phyloP scores from a whole-genome alignment of 2,329 filamentous ascomycete genomes.

The Penicillium sp. region DNA sequence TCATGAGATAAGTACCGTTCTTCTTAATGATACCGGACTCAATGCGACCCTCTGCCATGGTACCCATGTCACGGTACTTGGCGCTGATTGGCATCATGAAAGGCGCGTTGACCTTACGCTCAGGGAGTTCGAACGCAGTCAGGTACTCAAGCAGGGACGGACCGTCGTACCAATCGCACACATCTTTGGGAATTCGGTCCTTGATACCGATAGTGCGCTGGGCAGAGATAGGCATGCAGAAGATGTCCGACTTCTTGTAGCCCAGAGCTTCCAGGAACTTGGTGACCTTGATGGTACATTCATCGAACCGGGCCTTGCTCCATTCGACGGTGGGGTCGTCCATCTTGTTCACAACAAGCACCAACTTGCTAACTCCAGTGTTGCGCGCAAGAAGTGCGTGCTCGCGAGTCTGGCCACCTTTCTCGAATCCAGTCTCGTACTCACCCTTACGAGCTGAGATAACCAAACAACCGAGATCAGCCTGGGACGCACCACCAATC shows the following conservation, averaged over 20 bases:
- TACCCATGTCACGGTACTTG: conserved; percentile 96
- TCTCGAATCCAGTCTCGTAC: conserved; percentile 97
- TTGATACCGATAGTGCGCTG: conserved; percentile 82
- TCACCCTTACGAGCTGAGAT: conserved; percentile 96
- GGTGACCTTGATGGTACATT: conserved; percentile 81
- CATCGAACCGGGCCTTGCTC: conserved; percentile 84
- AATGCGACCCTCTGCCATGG: conserved; percentile 94
- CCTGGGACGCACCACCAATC: conserved; percentile 90
- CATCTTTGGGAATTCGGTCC: conserved; percentile 65
- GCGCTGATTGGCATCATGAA: conserved; percentile 98
- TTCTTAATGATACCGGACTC: conserved; percentile 93
- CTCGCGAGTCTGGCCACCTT: conserved; percentile 91
- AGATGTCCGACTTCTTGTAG: conserved; percentile 90
- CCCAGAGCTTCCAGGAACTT: conserved; percentile 85
- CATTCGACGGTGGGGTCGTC: conserved; percentile 93
- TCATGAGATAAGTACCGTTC: conserved; percentile 75
- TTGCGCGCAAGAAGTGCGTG: conserved; percentile 97
- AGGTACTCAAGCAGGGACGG: conserved; percentile 90
- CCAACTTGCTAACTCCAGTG: conserved; percentile 91
- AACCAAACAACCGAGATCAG: conserved; percentile 87
- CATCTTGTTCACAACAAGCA: conserved; percentile 98
- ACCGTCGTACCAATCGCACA: conserved; percentile 75
- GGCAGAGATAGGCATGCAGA: conserved; percentile 92
- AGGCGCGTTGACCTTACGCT: conserved; percentile 91
- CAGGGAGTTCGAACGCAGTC: conserved; percentile 83